These are phyloP conservation scores for Penicillium sp. DNA, from an alignment of 2,329 filamentous ascomycete genomes.

Conservation along the genomic window DNA sequence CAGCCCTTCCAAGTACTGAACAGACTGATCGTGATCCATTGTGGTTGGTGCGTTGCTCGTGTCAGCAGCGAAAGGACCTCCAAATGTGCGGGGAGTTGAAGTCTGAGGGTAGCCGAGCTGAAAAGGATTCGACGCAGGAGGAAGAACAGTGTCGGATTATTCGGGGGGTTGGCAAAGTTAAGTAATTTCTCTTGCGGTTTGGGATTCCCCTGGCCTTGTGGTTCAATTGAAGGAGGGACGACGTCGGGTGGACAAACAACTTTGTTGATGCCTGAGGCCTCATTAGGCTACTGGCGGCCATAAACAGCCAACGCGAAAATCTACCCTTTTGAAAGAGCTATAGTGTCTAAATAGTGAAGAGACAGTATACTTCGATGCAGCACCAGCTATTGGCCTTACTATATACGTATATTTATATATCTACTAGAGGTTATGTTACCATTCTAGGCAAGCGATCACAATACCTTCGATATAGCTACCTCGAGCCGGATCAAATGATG, in stretches of 20 bases:
- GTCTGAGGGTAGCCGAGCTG: neutral
- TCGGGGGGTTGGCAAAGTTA: neutral
- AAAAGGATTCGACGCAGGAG: neutral
- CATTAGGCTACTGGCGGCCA: neutral
- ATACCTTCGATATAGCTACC: neutral
- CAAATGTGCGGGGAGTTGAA: neutral
- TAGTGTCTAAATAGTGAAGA: neutral
- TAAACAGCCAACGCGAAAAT: neutral
- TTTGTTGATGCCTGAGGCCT: constrained; percentile 7
- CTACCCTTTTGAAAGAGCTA: neutral
- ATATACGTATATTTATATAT: neutral
- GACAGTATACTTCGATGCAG: neutral
- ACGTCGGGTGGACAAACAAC: constrained; percentile 2
- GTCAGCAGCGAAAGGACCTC: neutral
- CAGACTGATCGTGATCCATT: constrained; percentile 39
- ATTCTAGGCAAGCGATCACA: neutral
- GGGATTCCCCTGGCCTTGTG: neutral
- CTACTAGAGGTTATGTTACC: neutral
- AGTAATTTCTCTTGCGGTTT: neutral
- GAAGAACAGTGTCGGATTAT: neutral
- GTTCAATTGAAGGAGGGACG: neutral
- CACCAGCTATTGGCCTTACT: neutral
- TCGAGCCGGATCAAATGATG: neutral
- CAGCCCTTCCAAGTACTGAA: constrained; percentile 53
- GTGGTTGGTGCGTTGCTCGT: constrained; percentile 12